These are phyloP conservation scores for Cinnamomum micranthum DNA, from an alignment of 164 flowering plant genomes.

Conservation along the genomic window DNA sequence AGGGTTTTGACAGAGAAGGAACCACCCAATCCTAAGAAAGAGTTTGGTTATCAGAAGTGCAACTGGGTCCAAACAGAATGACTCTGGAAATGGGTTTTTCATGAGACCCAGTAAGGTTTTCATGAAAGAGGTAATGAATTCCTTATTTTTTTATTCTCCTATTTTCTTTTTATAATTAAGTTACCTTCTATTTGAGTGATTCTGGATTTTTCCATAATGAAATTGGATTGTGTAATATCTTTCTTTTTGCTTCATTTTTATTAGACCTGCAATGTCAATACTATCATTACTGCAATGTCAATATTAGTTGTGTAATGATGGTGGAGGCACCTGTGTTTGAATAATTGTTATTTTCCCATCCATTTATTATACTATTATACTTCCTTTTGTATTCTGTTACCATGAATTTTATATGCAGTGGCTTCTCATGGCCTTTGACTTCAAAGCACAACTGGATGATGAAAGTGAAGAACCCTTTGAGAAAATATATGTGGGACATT, in stretches of 20 bases:
- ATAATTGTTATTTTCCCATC: no score
- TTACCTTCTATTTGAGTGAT: not conserved
- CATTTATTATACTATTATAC: not conserved
- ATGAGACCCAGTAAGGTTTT: slow-evolving; percentile 58
- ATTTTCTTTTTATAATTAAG: not conserved
- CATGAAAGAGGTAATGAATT: slow-evolving; percentile 58
- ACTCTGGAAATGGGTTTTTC: no score
- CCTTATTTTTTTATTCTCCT: not conserved
- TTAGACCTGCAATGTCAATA: no score
- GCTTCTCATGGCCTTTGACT: no score
- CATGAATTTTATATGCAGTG: no score
- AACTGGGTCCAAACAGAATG: slow-evolving; percentile 41
- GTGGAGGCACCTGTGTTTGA: not conserved
- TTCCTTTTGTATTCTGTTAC: no score
- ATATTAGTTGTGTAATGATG: not conserved
- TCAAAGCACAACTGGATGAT: no score
- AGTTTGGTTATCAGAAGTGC: slow-evolving; percentile 33
- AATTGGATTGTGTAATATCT: not conserved
- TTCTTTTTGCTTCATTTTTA: no score
- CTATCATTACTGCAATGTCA: no score
- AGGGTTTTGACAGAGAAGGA: slow-evolving; percentile 22
- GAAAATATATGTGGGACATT: no score
- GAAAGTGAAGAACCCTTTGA: no score
- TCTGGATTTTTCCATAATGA: not conserved
- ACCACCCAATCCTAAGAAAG: slow-evolving; percentile 14